A percentile compares a stretch with the other conserved stretches of the same genome.
These are phyloP conservation scores for Desmodesmus armatus DNA, from an alignment of 139 green algal species.

Conservation along the genomic window DNA sequence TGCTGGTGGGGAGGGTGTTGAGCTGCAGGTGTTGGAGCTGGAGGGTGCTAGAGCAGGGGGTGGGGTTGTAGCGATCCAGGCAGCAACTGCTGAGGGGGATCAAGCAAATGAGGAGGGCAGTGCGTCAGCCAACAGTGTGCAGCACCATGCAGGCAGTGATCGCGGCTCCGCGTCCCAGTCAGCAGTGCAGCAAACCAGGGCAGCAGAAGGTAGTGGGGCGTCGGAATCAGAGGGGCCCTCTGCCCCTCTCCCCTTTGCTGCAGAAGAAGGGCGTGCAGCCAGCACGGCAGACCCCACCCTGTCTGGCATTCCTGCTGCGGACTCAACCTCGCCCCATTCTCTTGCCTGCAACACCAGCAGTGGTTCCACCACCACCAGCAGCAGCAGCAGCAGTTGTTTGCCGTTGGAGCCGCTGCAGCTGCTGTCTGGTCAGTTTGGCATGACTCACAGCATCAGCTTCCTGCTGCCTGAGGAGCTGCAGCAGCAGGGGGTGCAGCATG, in stretches of 20 bases:
- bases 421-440: neutral
- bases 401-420: constrained; percentile 11
- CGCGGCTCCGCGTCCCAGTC: neutral
- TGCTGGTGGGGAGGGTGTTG: neutral
- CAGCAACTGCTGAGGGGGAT: neutral
- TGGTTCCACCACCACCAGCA: neutral
- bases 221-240: too few species aligned
- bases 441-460: constrained; percentile 22
- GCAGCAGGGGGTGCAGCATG: neutral
- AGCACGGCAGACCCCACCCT: neutral
- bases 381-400: constrained; percentile 12
- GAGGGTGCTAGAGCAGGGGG: neutral
- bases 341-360: neutral
- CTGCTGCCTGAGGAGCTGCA: constrained; percentile 33
- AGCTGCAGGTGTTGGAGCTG: too few species aligned
- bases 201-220: neutral
- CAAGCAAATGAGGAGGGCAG: neutral
- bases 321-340: too few species aligned
- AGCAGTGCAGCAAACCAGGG: constrained; percentile 1
- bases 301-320: too few species aligned
- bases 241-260: too few species aligned
- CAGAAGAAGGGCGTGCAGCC: neutral
- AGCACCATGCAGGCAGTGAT: neutral
- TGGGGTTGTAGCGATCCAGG: neutral
- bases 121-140: neutral